Base-by-base conservation (phyloP, 352 stramenopile species). In the Nothophytophthora sp. region DNA sequence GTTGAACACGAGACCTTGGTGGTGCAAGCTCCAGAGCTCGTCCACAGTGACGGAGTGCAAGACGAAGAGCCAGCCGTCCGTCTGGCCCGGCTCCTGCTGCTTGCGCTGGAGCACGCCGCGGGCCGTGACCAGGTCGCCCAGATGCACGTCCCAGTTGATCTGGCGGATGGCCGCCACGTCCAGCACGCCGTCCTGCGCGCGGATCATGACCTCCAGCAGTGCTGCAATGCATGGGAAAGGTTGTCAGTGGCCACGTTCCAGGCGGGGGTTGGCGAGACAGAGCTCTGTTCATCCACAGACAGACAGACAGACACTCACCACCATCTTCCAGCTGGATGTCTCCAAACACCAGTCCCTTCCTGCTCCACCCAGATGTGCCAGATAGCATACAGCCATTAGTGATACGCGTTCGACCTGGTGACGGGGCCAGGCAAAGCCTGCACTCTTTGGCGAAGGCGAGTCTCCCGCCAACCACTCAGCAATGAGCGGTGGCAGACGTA, bases 131-230 rank as follows among this genome's bases (percentile, higher is more conserved):
- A 74, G 23, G 43, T 92, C 84, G 8, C 84, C 81, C 18, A 92
- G 58, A 48, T 94, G 81, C 51, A 91, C 68, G 44, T 88, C 63
- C 81, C 81, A 92, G 57, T 95, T 88, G 34, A 92, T 83, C 35
- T 80, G 67, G 11, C 75, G 79, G 53, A 92, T 79, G 16, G 71
- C 55, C 8, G 82, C 76, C 30, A 87, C 38, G 25, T 74, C 82
- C 36, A 92, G 70, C 11, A 73, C 59, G 6, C 64, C 80, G 4
- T 82, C 68, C 25, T 73, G 57, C 4, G 76, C 73, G n/a, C 75
- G 84, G 47, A 92, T 82, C 76, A 95, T 95, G 40, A 95, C 65
- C 62, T 94, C 81, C 7, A 94, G 55, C 10, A 92, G 69, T 45
- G 70, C 84, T 94, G 23, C 2, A n/a, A n/a, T n/a, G n/a, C 32